These are phyloP conservation scores for Phialophora tarda DNA, from an alignment of 2,329 filamentous ascomycete genomes.

Conservation along the genomic window DNA sequence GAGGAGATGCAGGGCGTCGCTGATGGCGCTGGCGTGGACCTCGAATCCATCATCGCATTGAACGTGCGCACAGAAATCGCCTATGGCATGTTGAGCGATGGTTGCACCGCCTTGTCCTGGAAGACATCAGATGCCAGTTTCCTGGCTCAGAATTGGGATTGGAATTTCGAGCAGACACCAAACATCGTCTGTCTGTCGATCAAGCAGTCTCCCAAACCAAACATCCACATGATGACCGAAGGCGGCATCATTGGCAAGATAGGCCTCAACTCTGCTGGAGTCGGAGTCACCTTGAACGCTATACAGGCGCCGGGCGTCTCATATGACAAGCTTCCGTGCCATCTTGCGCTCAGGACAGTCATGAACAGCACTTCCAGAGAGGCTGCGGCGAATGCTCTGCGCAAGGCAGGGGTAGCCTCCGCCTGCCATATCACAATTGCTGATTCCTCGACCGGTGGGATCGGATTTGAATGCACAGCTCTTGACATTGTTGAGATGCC, in stretches of 20 bases:
- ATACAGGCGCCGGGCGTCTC: constrained; percentile 59
- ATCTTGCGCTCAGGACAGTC: constrained; percentile 61
- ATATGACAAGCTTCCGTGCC: constrained; percentile 56
- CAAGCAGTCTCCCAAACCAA: constrained; percentile 51
- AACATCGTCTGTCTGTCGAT: constrained; percentile 61
- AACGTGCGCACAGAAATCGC: constrained; percentile 67
- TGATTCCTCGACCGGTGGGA: constrained; percentile 50
- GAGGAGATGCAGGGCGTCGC: constrained; percentile 55
- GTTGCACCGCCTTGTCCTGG: constrained; percentile 63
- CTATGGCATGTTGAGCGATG: constrained; percentile 63
- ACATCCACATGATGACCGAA: constrained; percentile 62
- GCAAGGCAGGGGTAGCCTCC: constrained; percentile 57
- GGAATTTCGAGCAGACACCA: constrained; percentile 55
- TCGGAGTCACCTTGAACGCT: constrained; percentile 63
- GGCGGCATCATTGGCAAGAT: constrained; percentile 65
- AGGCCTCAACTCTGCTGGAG: constrained; percentile 60
- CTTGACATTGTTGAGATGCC: constrained; percentile 40
- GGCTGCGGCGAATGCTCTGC: constrained; percentile 54
- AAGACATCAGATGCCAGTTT: constrained; percentile 48
- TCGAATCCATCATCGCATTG: constrained; percentile 61
- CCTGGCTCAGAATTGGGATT: constrained; percentile 65
- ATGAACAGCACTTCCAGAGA: constrained; percentile 55
- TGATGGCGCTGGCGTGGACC: constrained; percentile 54
- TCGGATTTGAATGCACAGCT: constrained; percentile 58
- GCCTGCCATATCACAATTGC: constrained; percentile 62